Evolutionary conservation across 768 basidiomycete genomes (phyloP).

Genomic region (Tulasnella sp.): DNA sequence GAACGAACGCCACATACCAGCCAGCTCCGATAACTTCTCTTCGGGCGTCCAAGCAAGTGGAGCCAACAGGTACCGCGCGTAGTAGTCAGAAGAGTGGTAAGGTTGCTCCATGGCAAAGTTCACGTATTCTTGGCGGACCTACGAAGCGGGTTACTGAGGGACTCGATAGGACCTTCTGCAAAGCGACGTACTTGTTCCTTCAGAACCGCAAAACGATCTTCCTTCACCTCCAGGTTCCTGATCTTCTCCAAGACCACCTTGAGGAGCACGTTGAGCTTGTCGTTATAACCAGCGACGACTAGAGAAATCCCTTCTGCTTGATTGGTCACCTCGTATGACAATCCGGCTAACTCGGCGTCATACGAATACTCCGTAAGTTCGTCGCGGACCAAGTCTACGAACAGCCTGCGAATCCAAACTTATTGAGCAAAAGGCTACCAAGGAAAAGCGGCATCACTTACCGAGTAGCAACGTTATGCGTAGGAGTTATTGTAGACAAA

Average conservation of each 20-base stretch:
- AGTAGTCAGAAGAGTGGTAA: conserved; percentile 67
- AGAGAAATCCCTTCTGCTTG: conserved; percentile 56
- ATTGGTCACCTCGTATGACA: conserved; percentile 55
- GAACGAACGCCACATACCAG: conserved; percentile 38
- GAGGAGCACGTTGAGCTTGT: conserved; percentile 66
- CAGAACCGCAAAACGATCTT: conserved; percentile 66
- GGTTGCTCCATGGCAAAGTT: conserved; percentile 84
- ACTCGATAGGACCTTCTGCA: neutral
- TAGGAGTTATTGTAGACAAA: conserved; percentile 37
- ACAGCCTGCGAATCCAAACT: conserved; percentile 44
- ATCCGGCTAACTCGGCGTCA: conserved; percentile 82
- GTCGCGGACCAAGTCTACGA: conserved; percentile 75
- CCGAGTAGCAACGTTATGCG: conserved; percentile 63
- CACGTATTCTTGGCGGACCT: conserved; percentile 67
- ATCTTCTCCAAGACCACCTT: conserved; percentile 58
- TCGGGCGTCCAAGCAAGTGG: conserved; percentile 62
- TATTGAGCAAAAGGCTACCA: neutral
- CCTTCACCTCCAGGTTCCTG: conserved; percentile 47
- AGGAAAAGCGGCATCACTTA: conserved; percentile 25
- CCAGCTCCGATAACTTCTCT: conserved; percentile 64
- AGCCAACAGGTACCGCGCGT: conserved; percentile 53
- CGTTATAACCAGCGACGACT: conserved; percentile 74
- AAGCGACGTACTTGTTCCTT: conserved; percentile 57
- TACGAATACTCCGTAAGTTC: conserved; percentile 84
- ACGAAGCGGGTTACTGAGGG: neutral